phyloP scores from a whole-genome alignment of 2,329 filamentous ascomycete species.

The Orbilia brochopaga region DNA sequence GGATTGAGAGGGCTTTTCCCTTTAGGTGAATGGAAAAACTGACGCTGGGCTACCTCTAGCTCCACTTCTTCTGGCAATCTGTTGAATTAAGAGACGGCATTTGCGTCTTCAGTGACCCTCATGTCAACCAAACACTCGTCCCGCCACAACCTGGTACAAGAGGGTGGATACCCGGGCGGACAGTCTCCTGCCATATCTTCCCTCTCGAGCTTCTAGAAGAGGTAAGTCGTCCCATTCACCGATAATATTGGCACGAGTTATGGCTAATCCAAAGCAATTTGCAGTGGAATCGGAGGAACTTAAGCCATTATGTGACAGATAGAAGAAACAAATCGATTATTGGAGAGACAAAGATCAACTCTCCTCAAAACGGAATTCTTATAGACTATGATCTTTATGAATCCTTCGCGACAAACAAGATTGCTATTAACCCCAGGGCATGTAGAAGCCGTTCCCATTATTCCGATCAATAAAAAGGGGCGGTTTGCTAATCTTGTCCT shows the following conservation, averaged over 20 bases:
- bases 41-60: neutral
- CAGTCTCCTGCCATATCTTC: slow-evolving; percentile 18
- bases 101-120: too few species aligned
- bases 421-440: slow-evolving; percentile 32
- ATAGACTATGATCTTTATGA: slow-evolving; percentile 3
- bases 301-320: slow-evolving; percentile 8
- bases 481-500: neutral
- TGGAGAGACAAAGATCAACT: slow-evolving; percentile 26
- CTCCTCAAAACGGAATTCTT: slow-evolving; percentile 29
- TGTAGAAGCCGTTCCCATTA: too few species aligned
- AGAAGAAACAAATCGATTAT: slow-evolving; percentile 8
- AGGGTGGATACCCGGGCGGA: neutral
- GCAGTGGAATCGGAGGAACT: slow-evolving; percentile 19
- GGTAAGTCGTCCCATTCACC: slow-evolving; percentile 14
- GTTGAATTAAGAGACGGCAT: slow-evolving; percentile 13
- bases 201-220: slow-evolving; percentile 21
- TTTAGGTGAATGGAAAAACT: neutral
- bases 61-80: neutral
- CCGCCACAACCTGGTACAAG: too few species aligned
- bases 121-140: too few species aligned
- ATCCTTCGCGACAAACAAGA: slow-evolving; percentile 17
- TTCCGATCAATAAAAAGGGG: too few species aligned
- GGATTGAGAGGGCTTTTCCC: neutral
- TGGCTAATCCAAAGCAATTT: too few species aligned
- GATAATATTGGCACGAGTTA: too few species aligned